Conservation (phyloP, 2,329 filamentous ascomycete genomes). For the Aureobasidium sp. region DNA sequence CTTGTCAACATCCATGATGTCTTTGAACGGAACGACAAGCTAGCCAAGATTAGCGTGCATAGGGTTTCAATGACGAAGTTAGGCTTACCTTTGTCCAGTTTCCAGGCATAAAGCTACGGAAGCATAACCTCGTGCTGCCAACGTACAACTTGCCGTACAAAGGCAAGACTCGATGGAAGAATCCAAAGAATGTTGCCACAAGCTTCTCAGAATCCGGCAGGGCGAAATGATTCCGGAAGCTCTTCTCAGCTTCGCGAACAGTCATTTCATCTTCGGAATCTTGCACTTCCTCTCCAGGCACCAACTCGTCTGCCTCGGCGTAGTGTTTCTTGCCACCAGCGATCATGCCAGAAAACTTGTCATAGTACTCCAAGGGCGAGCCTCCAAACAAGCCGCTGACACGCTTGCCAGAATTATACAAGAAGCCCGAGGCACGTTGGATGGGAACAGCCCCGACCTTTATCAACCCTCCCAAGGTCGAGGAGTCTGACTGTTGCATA, state of each 20-base stretch:
- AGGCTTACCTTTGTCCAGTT: slow-evolving; percentile 66
- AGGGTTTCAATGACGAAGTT: background rate
- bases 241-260: slow-evolving; percentile 48
- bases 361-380: slow-evolving; percentile 89
- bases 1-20: slow-evolving; percentile 89
- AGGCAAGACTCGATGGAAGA: slow-evolving; percentile 80
- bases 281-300: slow-evolving; percentile 54
- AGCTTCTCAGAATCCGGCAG: slow-evolving; percentile 77
- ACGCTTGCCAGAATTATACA: slow-evolving; percentile 69
- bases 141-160: slow-evolving; percentile 97
- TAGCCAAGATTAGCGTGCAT: slow-evolving; percentile 13
- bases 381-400: slow-evolving; percentile 60
- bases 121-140: slow-evolving; percentile 81
- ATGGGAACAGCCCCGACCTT: slow-evolving; percentile 50
- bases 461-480: slow-evolving; percentile 52
- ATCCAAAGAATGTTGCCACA: slow-evolving; percentile 85
- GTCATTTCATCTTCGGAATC: slow-evolving; percentile 52
- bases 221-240: slow-evolving; percentile 85
- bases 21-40: slow-evolving; percentile 79
- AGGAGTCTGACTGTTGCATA: slow-evolving; percentile 28
- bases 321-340: slow-evolving; percentile 88
- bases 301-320: slow-evolving; percentile 59
- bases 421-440: slow-evolving; percentile 76
- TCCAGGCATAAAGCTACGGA: slow-evolving; percentile 81
- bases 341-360: slow-evolving; percentile 97